Evolutionary conservation across 495 filamentous ascomycete genomes (phyloP).

Genomic region (Usnea hakonensis): DNA sequence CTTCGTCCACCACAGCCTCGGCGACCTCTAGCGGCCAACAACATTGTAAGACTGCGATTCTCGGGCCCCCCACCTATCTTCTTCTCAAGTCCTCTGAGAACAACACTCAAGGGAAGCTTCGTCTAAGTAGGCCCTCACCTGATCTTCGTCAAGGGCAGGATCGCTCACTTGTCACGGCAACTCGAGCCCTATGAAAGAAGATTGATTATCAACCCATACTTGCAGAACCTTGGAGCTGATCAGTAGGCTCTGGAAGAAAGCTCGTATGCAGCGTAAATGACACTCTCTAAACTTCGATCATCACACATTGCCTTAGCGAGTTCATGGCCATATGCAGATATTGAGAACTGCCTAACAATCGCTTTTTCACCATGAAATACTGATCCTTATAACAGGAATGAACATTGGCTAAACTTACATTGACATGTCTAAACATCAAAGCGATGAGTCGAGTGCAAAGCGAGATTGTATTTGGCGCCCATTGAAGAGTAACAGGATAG

Average conservation of each 20-base stretch:
- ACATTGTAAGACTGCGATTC: neutral
- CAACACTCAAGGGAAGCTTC: neutral
- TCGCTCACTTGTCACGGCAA: neutral
- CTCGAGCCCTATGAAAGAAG: neutral
- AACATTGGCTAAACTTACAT: neutral
- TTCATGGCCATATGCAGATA: neutral
- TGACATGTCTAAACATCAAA: neutral
- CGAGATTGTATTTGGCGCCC: neutral
- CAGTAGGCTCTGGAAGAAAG: neutral
- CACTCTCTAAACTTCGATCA: neutral
- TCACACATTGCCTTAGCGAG: neutral
- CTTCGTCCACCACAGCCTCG: neutral
- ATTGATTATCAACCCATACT: neutral
- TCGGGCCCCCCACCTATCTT: neutral
- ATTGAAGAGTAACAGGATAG: neutral
- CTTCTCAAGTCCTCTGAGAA: neutral
- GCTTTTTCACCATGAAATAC: neutral
- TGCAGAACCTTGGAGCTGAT: neutral
- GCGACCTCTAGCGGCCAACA: neutral
- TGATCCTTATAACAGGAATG: neutral
- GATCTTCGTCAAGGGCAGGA: neutral
- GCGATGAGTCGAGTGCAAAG: neutral
- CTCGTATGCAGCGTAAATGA: neutral
- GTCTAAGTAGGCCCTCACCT: neutral
- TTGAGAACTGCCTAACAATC: neutral